These are phyloP conservation scores for Mycena galopus DNA, from an alignment of 768 basidiomycete genomes.

Conservation along the genomic window DNA sequence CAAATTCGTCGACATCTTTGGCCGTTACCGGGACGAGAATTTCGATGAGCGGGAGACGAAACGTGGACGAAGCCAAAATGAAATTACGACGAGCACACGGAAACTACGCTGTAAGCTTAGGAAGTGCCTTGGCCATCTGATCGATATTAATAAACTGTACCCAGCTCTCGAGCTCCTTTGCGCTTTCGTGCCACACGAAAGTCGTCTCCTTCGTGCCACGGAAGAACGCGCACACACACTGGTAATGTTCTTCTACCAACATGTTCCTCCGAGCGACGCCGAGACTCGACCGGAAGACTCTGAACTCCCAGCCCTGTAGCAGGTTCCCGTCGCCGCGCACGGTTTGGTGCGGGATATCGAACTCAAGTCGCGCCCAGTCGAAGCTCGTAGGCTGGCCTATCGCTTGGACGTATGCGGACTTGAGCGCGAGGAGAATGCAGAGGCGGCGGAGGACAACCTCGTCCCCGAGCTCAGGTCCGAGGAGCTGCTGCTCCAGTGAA, in stretches of 20 bases:
- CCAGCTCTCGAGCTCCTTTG: conserved; percentile 80
- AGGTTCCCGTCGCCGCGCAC: conserved; percentile 78
- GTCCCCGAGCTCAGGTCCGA: conserved; percentile 66
- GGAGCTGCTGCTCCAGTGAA: conserved; percentile 64
- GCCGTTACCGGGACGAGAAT: too few species aligned
- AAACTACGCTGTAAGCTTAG: conserved; percentile 79
- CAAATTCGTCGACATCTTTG: too few species aligned
- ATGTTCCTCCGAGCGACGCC: conserved; percentile 72
- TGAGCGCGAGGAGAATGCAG: conserved; percentile 83
- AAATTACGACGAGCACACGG: too few species aligned
- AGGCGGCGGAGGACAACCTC: conserved; percentile 79
- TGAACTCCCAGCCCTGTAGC: conserved; percentile 88
- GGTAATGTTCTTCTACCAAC: conserved; percentile 76
- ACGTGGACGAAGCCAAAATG: too few species aligned
- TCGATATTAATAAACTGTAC: conserved; percentile 89
- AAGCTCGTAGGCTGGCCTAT: conserved; percentile 86
- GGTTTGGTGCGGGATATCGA: conserved; percentile 73
- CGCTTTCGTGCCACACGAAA: conserved; percentile 80
- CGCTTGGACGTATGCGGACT: conserved; percentile 86
- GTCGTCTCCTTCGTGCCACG: conserved; percentile 72
- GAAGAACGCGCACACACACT: conserved; percentile 85
- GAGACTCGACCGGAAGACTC: conserved; percentile 80
- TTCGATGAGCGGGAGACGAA: too few species aligned
- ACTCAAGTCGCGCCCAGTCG: conserved; percentile 86
- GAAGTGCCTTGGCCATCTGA: conserved; percentile 85